Percentiles rank a stretch among this genome's conserved stretches.
phyloP scores from a whole-genome alignment of 805 yeast species.

The Wickerhamomyces xylosicus region DNA sequence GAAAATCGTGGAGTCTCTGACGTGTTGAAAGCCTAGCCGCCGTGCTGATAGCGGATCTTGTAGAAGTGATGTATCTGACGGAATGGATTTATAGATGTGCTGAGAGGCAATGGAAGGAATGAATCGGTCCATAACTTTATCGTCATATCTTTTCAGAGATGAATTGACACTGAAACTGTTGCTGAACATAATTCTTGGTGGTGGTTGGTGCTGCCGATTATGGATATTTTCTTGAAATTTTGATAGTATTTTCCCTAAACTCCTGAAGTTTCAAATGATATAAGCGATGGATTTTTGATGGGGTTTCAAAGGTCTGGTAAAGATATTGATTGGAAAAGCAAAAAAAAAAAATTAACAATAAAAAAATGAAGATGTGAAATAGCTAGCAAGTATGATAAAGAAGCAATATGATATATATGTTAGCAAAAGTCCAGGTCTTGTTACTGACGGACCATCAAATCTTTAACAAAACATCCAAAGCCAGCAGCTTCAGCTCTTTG shows the following conservation, averaged over 20 bases:
- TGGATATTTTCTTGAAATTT: not conserved
- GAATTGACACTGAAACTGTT: not conserved
- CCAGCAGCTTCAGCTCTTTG: not conserved
- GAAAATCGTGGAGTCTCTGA: conserved; percentile 9
- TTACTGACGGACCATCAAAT: no score
- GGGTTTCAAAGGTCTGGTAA: no score
- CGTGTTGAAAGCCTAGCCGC: conserved; percentile 3
- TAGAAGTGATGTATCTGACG: not conserved
- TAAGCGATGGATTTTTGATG: no score
- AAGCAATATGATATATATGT: not conserved
- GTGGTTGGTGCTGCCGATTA: no score
- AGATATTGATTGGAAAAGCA: no score
- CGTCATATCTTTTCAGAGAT: not conserved
- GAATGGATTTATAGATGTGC: conserved; percentile 10
- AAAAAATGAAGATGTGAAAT: no score
- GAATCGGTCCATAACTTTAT: conserved; percentile 24
- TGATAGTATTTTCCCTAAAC: no score
- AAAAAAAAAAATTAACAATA: no score
- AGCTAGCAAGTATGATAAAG: not conserved
- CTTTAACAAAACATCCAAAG: no score
- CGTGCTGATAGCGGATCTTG: conserved; percentile 4
- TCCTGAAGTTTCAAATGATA: not conserved
- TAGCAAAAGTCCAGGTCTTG: not conserved
- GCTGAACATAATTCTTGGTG: not conserved
- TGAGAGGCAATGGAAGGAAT: conserved; percentile 26